Evolutionary conservation across 352 stramenopile genomes (phyloP).

Genomic region (Pythium monospermum): DNA sequence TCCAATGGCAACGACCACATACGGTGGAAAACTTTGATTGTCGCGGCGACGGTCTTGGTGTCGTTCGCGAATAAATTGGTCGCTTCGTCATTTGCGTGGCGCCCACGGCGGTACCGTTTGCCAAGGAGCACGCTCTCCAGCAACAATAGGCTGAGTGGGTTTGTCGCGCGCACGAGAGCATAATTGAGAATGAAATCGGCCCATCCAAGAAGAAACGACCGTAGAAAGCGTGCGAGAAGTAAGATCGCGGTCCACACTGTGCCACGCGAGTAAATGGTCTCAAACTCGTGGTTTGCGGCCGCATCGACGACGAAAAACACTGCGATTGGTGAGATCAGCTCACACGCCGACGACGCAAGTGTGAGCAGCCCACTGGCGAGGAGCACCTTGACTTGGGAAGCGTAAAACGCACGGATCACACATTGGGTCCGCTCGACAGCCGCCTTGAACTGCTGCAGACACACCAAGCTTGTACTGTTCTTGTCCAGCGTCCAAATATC

Average conservation of each 20-base stretch:
- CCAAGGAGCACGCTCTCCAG: conserved; percentile 26
- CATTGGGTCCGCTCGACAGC: conserved; percentile 25
- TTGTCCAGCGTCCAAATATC: conserved; percentile 48
- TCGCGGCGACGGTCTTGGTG: conserved; percentile 14
- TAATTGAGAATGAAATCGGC: conserved; percentile 29
- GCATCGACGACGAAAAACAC: conserved; percentile 40
- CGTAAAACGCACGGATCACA: conserved; percentile 30
- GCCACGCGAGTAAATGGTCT: conserved; percentile 21
- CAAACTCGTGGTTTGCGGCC: conserved; percentile 18
- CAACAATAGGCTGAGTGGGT: conserved; percentile 27
- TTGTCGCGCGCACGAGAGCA: conserved; percentile 15
- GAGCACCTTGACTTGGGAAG: conserved; percentile 28
- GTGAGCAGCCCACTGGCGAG: conserved; percentile 33
- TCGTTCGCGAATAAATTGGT: conserved; percentile 35
- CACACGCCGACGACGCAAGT: conserved; percentile 32
- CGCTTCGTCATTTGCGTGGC: conserved; percentile 5
- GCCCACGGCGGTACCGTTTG: neutral
- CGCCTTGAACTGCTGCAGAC: conserved; percentile 26
- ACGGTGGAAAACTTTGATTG: conserved; percentile 29
- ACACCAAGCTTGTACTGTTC: conserved; percentile 30
- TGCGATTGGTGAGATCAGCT: conserved; percentile 32
- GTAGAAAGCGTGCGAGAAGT: conserved; percentile 25
- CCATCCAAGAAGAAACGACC: conserved; percentile 28
- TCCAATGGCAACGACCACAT: conserved; percentile 29
- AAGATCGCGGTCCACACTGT: conserved; percentile 28